Percentiles rank a stretch among this genome's conserved stretches.
Conservation (phyloP, 805 yeast genomes). For the Candida ortonii region DNA sequence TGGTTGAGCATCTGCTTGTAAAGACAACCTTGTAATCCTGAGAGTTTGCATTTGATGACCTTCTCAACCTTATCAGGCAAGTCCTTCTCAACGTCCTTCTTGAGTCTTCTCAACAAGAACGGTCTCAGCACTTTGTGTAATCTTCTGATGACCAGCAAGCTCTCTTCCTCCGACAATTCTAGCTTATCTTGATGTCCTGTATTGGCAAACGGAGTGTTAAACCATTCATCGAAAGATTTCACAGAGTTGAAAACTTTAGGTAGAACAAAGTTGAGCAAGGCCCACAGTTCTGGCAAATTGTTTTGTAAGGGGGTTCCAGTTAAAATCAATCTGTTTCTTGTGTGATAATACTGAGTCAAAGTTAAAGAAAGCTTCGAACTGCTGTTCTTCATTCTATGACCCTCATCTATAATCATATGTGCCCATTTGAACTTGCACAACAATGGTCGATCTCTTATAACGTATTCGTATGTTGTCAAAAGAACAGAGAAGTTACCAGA, state of each 20-base stretch:
- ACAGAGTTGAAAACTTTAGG: conserved; percentile 85
- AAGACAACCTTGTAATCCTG: conserved; percentile 65
- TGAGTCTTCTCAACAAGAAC: conserved; percentile 76
- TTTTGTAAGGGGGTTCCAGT: conserved; percentile 89
- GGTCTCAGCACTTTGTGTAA: conserved; percentile 85
- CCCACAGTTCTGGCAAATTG: conserved; percentile 84
- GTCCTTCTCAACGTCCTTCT: conserved; percentile 84
- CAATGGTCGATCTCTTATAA: conserved; percentile 72
- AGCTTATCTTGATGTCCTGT: conserved; percentile 80
- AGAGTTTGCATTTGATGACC: conserved; percentile 74
- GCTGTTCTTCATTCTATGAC: conserved; percentile 84
- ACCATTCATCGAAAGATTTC: conserved; percentile 86
- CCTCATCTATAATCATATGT: conserved; percentile 89
- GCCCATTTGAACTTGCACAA: conserved; percentile 70
- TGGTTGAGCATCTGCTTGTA: conserved; percentile 79
- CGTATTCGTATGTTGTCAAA: conserved; percentile 78
- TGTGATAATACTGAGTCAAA: conserved; percentile 65
- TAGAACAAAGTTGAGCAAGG: conserved; percentile 72
- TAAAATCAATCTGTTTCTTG: conserved; percentile 73
- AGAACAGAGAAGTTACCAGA: conserved; percentile 71
- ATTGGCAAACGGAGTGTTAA: conserved; percentile 83
- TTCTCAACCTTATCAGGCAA: conserved; percentile 82
- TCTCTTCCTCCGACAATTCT: conserved; percentile 83
- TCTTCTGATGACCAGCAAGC: conserved; percentile 76
- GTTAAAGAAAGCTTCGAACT: conserved; percentile 71